phyloP scores from a whole-genome alignment of 140 eudicot species.

The Erigeron philadelphicus region DNA sequence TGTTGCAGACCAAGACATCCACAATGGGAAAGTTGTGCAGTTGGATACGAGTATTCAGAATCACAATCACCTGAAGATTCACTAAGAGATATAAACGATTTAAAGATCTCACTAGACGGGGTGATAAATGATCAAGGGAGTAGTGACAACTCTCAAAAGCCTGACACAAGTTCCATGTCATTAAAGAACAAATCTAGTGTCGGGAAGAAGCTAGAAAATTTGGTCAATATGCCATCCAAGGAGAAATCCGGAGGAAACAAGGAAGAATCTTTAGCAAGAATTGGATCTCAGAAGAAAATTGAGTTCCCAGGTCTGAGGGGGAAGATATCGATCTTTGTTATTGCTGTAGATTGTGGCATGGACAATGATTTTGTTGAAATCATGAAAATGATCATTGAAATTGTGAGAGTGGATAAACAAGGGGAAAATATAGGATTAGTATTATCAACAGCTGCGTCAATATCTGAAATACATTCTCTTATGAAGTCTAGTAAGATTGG shows the following conservation, averaged over 20 bases:
- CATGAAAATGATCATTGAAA: constrained; percentile 38
- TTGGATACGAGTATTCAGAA: constrained; percentile 47
- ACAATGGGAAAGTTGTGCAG: constrained; percentile 57
- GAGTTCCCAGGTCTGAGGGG: constrained; percentile 43
- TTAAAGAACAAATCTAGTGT: constrained; percentile 32
- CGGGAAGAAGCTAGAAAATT: constrained; percentile 39
- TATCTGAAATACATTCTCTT: constrained; percentile 52
- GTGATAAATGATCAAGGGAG: constrained; percentile 43
- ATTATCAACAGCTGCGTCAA: constrained; percentile 57
- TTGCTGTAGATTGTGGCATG: constrained; percentile 54
- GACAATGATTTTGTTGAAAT: constrained; percentile 33
- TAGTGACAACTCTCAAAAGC: constrained; percentile 28
- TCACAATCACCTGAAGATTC: constrained; percentile 72
- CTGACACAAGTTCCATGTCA: constrained; percentile 31
- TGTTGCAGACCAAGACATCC: constrained; percentile 76
- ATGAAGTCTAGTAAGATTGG: constrained; percentile 38
- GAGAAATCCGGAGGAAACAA: constrained; percentile 29
- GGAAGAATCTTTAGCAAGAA: constrained; percentile 29
- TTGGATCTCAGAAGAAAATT: constrained; percentile 40
- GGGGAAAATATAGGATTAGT: constrained; percentile 46
- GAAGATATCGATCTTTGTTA: constrained; percentile 50
- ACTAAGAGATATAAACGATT: constrained; percentile 60
- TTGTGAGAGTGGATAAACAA: constrained; percentile 35
- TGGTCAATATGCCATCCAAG: constrained; percentile 22
- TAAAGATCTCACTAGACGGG: constrained; percentile 67